Conservation (phyloP, 148 eudicot genomes). For the Fagopyrum homotropicum region DNA sequence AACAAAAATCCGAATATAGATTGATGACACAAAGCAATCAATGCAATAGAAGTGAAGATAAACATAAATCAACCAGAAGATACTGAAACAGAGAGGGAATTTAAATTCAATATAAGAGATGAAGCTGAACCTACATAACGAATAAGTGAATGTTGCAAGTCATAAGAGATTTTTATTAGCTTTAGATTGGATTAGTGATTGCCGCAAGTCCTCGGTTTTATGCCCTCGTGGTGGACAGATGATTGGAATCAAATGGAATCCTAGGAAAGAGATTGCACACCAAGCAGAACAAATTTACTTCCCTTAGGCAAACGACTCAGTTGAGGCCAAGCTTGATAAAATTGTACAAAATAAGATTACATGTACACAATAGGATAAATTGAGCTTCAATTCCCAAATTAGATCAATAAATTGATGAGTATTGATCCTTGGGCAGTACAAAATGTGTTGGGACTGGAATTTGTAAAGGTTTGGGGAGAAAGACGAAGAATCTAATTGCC, state of each 20-base stretch:
- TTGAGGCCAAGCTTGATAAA: slow-evolving; percentile 25
- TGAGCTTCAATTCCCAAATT: neutral
- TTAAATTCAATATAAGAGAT: too few relatives aligned
- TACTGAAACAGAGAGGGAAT: too few relatives aligned
- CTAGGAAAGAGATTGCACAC: slow-evolving; percentile 19
- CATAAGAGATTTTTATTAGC: too few relatives aligned
- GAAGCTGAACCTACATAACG: too few relatives aligned
- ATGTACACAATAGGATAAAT: slow-evolving; percentile 23
- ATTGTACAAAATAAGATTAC: slow-evolving; percentile 42
- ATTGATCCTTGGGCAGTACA: neutral
- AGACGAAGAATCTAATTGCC: slow-evolving; percentile 28
- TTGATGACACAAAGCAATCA: too few relatives aligned
- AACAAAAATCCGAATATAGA: too few relatives aligned
- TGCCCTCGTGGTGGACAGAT: too few relatives aligned
- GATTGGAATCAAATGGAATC: neutral
- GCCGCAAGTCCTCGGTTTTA: too few relatives aligned
- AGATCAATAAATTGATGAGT: slow-evolving; percentile 6
- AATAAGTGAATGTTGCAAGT: too few relatives aligned
- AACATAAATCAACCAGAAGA: too few relatives aligned
- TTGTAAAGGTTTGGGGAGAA: neutral
- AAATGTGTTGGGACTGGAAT: neutral
- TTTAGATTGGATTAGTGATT: too few relatives aligned
- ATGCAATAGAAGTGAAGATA: too few relatives aligned
- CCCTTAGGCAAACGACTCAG: slow-evolving; percentile 32
- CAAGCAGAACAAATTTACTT: slow-evolving; percentile 23